Conservation (phyloP, 176 grass and related monocot species). For the Oryza punctata region DNA sequence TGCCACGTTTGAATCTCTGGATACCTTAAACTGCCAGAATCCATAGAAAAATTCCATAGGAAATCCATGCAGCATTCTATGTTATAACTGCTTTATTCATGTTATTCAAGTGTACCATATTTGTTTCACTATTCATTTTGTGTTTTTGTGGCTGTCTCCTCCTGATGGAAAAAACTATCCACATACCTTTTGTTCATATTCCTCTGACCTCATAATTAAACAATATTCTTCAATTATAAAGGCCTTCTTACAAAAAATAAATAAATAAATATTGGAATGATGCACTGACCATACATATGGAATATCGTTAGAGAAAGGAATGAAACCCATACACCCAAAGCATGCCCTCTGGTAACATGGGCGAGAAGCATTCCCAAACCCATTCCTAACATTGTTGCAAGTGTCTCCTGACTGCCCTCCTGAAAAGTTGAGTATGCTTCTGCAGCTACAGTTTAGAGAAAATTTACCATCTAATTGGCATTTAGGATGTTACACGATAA, state of each 20-base stretch:
- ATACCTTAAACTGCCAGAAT: background rate
- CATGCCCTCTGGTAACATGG: slow-evolving; percentile 75
- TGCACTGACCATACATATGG: slow-evolving; percentile 89
- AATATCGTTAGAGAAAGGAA: slow-evolving; percentile 92
- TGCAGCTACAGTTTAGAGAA: slow-evolving; percentile 38
- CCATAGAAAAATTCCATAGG: background rate
- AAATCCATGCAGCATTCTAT: slow-evolving; percentile 13
- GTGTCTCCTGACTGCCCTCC: slow-evolving; percentile 97
- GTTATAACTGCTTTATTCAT: background rate
- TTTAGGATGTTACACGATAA: background rate
- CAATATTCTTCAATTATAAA: background rate
- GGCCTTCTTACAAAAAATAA: background rate
- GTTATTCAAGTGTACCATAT: slow-evolving; percentile 2
- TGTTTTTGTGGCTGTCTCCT: background rate
- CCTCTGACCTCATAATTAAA: slow-evolving; percentile 7
- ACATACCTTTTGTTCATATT: background rate
- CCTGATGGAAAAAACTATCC: background rate
- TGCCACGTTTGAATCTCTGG: slow-evolving; percentile 11
- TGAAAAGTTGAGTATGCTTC: slow-evolving; percentile 44
- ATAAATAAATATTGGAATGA: background rate
- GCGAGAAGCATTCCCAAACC: slow-evolving; percentile 85
- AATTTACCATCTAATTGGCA: slow-evolving; percentile 25
- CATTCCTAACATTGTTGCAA: slow-evolving; percentile 95
- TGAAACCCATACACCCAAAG: slow-evolving; percentile 73
- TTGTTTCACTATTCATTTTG: background rate